Evolutionary conservation across 78 protist species (phyloP), one percentile per base, ranked within the genome.

Genomic region (Guillardia theta): DNA sequence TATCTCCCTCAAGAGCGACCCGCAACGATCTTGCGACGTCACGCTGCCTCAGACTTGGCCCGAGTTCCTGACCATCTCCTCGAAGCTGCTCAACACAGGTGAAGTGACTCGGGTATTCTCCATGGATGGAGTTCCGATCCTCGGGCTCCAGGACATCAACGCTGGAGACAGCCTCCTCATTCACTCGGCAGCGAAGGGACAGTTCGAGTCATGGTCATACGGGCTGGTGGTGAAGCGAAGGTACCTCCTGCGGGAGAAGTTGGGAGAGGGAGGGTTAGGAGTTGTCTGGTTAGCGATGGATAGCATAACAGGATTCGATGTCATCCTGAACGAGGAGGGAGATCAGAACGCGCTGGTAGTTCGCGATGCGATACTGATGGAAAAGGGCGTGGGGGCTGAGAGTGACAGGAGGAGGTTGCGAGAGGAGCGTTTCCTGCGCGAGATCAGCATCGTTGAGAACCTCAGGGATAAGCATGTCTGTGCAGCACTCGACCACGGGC

Each of bases 251-350:
- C 45, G 45, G 1, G 90, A 78, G 48, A 19, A 48, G 18, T 50
- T 78, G 19, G 90, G 90, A 43, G 50, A 37, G 90, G 90, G 90
- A n/a, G 90, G 90, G 6, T 50, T 78, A n/a, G 90, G 90, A 27
- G 37, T 8, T 30, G 53, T 78, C 37, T 78, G 90, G 90, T 18
- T n/a, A 36, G 90, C 90, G 53, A 1, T 6, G 37, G 90, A 78
- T 19, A 43, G 53, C 43, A 18, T 43, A 48, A 37, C 24, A 27
- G 21, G 50, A 24, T 46, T 22, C 43, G 90, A 43, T 30, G 87
- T 36, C 3, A 36, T 78, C 53, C 90, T 78, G 48, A 43, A 22
- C 33, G 90, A 78, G 1, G 90, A 78, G 48, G 90, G 90, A 5
- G 90, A 78, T 43, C 53, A 37, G 48, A 8, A 45, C 24, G 39